Evolutionary conservation across 257 asterid genomes (phyloP), one percentile per base, ranked within the genome.

Genomic region (Nemophila menziesii): DNA sequence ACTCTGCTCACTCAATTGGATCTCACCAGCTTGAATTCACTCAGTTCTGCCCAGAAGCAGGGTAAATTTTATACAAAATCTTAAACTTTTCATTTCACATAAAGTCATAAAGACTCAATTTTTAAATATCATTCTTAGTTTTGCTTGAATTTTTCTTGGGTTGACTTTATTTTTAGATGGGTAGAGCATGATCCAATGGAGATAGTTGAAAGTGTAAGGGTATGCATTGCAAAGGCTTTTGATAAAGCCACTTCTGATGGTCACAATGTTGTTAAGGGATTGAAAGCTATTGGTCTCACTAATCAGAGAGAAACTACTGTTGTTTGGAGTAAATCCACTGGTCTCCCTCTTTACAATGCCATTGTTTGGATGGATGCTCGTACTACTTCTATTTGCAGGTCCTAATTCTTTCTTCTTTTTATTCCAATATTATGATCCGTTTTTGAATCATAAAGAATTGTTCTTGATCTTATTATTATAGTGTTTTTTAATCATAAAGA

Each of bases 351-450:
- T 52, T 47, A 84, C 53, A 84, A 89, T 44, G 98, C 98, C 39
- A 77, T 90, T 55, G 98, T 85, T 55, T 90, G 98, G 98, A 90
- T 90, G 98, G 98, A 90, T 38, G 92, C 53, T 3, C 94, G 98
- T 5, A 90, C 98, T 15, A 79, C 86, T 51, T 55, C 96, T 11
- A 69, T 84, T 33, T 81, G 96, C 94, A 81, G 96, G 98, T 81
- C 54, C 16, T 33, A 37, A 50, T 11, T 11, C 11, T 43, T 20
- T n/a, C 29, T 20, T n/a, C n/a, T n/a, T n/a, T n/a, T n/a, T n/a
- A n/a, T n/a, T n/a, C n/a, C n/a, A n/a, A n/a, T n/a, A n/a, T n/a
- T n/a, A n/a, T n/a, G n/a, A n/a, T n/a, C n/a, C n/a, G n/a, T n/a
- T n/a, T n/a, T n/a, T n/a, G n/a, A n/a, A n/a, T n/a, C n/a, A n/a